Percentiles rank a stretch among this genome's conserved stretches.
These are phyloP conservation scores for Phyllosticta paracitricarpa DNA, from an alignment of 2,329 filamentous ascomycete species.

Conservation along the genomic window DNA sequence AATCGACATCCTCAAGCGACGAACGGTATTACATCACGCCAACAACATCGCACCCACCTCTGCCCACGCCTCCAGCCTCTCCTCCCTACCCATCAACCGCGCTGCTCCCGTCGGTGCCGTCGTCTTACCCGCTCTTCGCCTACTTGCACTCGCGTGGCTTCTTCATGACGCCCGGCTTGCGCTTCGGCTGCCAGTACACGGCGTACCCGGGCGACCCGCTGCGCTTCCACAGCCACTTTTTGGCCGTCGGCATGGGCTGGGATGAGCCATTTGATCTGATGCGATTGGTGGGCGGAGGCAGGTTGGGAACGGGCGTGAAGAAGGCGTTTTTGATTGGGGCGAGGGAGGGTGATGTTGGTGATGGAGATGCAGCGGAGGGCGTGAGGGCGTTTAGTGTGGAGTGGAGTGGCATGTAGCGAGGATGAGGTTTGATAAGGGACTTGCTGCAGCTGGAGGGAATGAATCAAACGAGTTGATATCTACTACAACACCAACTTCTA, in stretches of 20 bases:
- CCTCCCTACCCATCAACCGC: constrained; percentile 12
- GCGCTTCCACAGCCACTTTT: constrained; percentile 90
- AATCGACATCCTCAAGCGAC: neutral
- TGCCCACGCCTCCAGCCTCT: constrained; percentile 16
- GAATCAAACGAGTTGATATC: no score
- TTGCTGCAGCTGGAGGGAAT: no score
- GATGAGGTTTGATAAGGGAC: no score
- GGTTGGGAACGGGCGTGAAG: constrained; percentile 89
- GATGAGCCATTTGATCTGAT: constrained; percentile 76
- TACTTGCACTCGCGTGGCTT: constrained; percentile 72
- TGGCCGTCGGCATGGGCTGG: constrained; percentile 78
- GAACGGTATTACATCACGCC: constrained; percentile 32
- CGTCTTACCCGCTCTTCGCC: constrained; percentile 62
- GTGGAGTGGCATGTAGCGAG: constrained; percentile 8
- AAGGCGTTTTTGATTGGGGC: constrained; percentile 88
- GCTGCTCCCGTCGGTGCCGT: constrained; percentile 25
- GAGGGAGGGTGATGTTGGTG: constrained; percentile 26
- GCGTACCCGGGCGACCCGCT: constrained; percentile 93
- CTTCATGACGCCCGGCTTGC: constrained; percentile 82
- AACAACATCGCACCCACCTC: constrained; percentile 34
- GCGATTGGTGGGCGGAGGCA: constrained; percentile 75
- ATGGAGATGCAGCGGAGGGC: constrained; percentile 4
- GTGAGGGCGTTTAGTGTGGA: constrained; percentile 10
- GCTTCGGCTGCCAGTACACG: constrained; percentile 89
- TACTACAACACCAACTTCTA: no score